Percentiles rank a stretch among this genome's conserved stretches.
Conservation (phyloP, 2,329 filamentous ascomycete species). For the Pseudogymnoascus sp. region DNA sequence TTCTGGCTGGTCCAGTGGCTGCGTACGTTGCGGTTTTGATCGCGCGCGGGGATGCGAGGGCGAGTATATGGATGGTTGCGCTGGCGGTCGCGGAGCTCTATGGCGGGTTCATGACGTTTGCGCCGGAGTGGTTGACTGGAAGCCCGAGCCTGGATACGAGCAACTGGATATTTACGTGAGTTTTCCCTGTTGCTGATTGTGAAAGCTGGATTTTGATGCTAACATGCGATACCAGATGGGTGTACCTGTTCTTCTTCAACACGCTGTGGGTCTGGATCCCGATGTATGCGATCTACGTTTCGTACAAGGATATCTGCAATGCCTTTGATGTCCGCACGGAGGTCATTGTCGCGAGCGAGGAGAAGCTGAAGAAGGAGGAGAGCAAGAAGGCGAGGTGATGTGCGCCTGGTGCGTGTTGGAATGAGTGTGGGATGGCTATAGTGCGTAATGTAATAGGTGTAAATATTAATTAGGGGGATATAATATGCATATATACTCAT, state of each 20-base stretch:
- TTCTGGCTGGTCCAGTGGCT: conserved; percentile 52
- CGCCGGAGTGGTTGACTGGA: conserved; percentile 57
- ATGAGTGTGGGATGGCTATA: neutral
- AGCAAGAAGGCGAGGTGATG: conserved; percentile 18
- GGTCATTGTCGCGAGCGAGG: conserved; percentile 19
- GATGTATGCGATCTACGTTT: conserved; percentile 48
- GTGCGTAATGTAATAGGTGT: neutral
- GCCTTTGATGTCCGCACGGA: conserved; percentile 38
- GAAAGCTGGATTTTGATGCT: neutral
- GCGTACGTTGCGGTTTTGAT: conserved; percentile 53
- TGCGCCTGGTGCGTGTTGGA: neutral
- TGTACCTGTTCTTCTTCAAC: conserved; percentile 63
- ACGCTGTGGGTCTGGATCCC: conserved; percentile 58
- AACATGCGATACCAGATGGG: conserved; percentile 33
- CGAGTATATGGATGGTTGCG: conserved; percentile 54
- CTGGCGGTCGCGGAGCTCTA: conserved; percentile 59
- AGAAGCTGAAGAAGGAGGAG: conserved; percentile 27
- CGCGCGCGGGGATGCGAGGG: conserved; percentile 43
- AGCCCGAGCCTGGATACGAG: conserved; percentile 54
- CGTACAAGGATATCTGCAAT: conserved; percentile 44
- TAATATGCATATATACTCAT: neutral
- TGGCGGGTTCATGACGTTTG: conserved; percentile 63
- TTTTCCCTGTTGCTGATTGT: neutral
- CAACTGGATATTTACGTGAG: conserved; percentile 54
- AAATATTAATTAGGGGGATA: neutral